phyloP scores from a whole-genome alignment of 2,329 filamentous ascomycete species.

The Leptosphaerulina australis region DNA sequence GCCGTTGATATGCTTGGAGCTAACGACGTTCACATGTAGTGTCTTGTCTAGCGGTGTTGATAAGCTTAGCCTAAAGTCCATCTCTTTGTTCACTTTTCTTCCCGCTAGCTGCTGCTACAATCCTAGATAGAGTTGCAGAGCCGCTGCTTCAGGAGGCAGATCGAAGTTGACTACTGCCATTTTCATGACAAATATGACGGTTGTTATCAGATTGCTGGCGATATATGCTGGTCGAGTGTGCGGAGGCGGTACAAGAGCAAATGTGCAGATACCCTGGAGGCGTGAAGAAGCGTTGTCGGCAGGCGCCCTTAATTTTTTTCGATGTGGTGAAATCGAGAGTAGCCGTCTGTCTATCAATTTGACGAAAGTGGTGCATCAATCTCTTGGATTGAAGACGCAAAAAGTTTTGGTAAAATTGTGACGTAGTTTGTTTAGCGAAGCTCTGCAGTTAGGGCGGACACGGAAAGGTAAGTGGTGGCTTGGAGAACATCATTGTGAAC shows the following conservation, averaged over 20 bases:
- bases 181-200: constrained; percentile 1
- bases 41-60: not conserved
- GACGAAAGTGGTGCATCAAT: not conserved
- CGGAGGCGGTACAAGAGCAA: not conserved
- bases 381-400: constrained; percentile 4
- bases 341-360: not conserved
- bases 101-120: not conserved
- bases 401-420: not conserved
- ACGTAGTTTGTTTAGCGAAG: constrained; percentile 3
- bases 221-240: not conserved
- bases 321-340: not conserved
- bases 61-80: not conserved
- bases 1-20: constrained; percentile 3
- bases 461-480: not conserved
- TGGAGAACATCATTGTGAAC: not conserved
- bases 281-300: not conserved
- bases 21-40: not conserved
- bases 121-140: not conserved
- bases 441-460: not conserved
- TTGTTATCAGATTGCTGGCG: not conserved
- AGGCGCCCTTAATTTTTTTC: not conserved
- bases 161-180: not conserved
- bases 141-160: constrained; percentile 9
- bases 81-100: constrained; percentile 6
- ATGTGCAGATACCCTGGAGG: not conserved